A percentile compares a stretch with the other conserved stretches of the same genome.
Evolutionary conservation across 169 alveolate species (phyloP).

Genomic region (Perkinsus chesapeaki): DNA sequence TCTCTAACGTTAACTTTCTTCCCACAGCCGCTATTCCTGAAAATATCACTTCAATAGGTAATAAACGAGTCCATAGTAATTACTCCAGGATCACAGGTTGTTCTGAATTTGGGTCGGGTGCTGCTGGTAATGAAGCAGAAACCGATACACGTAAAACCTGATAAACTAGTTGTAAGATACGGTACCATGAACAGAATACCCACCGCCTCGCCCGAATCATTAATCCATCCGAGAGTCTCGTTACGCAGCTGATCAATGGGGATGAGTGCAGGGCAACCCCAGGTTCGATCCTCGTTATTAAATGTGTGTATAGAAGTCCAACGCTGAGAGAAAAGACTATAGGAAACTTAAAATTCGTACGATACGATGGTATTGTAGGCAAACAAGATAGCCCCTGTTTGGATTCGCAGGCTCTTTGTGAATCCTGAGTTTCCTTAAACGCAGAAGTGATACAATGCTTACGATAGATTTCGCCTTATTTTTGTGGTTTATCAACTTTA

Average conservation of each 20-base stretch:
- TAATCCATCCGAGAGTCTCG: not conserved
- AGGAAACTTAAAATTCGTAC: not conserved
- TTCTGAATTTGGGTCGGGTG: too few species aligned
- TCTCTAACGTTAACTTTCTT: too few species aligned
- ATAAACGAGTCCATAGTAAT: too few species aligned
- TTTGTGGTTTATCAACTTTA: not conserved
- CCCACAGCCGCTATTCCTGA: too few species aligned
- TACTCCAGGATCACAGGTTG: too few species aligned
- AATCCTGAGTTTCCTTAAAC: not conserved
- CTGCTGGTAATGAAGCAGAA: too few species aligned
- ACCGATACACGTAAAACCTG: too few species aligned
- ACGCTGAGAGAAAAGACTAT: not conserved
- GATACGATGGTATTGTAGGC: not conserved
- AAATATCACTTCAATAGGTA: too few species aligned
- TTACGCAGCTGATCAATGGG: not conserved
- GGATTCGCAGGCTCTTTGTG: not conserved
- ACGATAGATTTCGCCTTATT: not conserved
- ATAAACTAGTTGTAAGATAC: too few species aligned
- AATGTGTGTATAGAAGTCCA: not conserved
- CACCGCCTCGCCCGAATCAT: not conserved
- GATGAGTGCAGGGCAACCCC: not conserved
- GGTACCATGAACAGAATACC: too few species aligned
- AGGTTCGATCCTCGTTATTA: not conserved
- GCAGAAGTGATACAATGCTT: not conserved
- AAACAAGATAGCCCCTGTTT: not conserved